A percentile compares a stretch with the other conserved stretches of the same genome.
Evolutionary conservation across 805 yeast genomes (phyloP).

Genomic region (Isabelozyma gotoi): DNA sequence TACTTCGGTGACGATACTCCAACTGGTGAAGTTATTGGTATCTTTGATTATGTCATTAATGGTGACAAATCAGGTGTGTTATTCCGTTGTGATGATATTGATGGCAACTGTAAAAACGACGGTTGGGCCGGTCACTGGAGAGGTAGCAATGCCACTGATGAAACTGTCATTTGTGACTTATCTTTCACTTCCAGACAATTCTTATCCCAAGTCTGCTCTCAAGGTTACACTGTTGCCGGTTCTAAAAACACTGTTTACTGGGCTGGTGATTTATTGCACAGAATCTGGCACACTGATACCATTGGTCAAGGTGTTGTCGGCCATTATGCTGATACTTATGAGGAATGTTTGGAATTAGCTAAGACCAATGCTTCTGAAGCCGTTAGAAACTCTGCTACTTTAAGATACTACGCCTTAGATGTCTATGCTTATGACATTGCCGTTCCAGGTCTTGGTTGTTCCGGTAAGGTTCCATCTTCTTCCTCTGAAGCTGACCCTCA

Average conservation of each 20-base stretch:
- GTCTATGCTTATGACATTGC: constrained; percentile 18
- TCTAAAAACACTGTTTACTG: constrained; percentile 23
- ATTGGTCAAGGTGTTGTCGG: constrained; percentile 30
- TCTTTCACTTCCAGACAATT: constrained; percentile 31
- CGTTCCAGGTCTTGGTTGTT: constrained; percentile 18
- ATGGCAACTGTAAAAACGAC: constrained; percentile 31
- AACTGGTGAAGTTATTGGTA: constrained; percentile 35
- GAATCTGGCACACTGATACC: constrained; percentile 34
- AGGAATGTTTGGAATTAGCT: constrained; percentile 33
- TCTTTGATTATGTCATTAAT: constrained; percentile 28
- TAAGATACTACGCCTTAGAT: constrained; percentile 14
- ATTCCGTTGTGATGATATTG: constrained; percentile 41
- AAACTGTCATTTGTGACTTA: constrained; percentile 41
- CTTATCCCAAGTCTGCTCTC: constrained; percentile 30
- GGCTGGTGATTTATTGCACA: constrained; percentile 39
- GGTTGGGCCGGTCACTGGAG: constrained; percentile 43
- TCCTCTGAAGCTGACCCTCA: neutral
- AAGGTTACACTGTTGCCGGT: constrained; percentile 28
- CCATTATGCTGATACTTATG: constrained; percentile 34
- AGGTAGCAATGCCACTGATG: constrained; percentile 29
- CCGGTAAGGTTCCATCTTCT: constrained; percentile 6
- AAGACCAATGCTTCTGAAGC: constrained; percentile 28
- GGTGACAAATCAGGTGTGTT: constrained; percentile 30
- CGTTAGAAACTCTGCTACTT: constrained; percentile 29
- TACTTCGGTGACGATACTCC: constrained; percentile 38